phyloP scores from a whole-genome alignment of 139 green algal genomes.

The Chlorella sp. region DNA sequence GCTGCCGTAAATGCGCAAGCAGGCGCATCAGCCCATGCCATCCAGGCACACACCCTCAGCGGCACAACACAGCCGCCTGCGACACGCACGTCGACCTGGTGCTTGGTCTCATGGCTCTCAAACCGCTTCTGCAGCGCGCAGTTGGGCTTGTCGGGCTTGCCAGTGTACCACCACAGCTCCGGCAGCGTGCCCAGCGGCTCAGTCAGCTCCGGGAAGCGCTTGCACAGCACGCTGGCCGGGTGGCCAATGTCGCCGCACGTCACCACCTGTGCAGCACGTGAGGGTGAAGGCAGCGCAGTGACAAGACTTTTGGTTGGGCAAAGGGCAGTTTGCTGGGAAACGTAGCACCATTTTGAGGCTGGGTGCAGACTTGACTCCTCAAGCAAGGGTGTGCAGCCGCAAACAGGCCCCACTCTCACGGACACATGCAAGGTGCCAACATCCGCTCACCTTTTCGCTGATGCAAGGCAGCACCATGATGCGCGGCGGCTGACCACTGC shows the following conservation, averaged over 20 bases:
- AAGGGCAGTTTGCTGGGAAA: too few species aligned
- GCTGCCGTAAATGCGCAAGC: too few species aligned
- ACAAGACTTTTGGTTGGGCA: too few species aligned
- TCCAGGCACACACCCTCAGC: too few species aligned
- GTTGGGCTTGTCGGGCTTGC: slow-evolving; percentile 54
- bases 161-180: slow-evolving; percentile 73
- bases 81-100: slow-evolving; percentile 42
- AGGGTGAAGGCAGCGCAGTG: too few species aligned
- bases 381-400: too few species aligned
- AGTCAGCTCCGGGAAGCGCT: slow-evolving; percentile 55
- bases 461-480: background rate
- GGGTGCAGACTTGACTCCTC: too few species aligned
- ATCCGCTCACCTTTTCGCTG: slow-evolving; percentile 8
- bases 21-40: too few species aligned
- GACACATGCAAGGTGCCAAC: too few species aligned
- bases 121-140: slow-evolving; percentile 51
- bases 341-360: too few species aligned
- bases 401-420: too few species aligned
- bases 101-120: slow-evolving; percentile 51
- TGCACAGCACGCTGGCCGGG: slow-evolving; percentile 48
- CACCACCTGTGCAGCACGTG: slow-evolving; percentile 52
- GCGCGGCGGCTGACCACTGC: background rate
- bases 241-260: slow-evolving; percentile 76
- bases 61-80: too few species aligned
- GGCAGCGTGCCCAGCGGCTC: slow-evolving; percentile 52